These are phyloP conservation scores for Lyophyllum decastes DNA, from an alignment of 768 basidiomycete genomes.

Conservation along the genomic window DNA sequence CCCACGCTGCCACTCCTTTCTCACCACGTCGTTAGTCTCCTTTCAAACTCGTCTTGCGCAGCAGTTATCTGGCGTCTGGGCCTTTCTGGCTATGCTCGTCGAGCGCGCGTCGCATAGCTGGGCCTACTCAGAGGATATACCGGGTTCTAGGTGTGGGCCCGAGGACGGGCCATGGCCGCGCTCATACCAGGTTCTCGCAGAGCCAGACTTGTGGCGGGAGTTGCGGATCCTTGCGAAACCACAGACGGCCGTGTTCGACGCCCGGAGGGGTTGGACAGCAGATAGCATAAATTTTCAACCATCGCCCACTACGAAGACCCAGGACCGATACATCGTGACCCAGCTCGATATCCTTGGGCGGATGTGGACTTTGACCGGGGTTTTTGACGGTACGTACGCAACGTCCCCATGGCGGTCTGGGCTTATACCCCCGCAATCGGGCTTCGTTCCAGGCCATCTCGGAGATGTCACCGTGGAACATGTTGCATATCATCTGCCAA, in stretches of 20 bases:
- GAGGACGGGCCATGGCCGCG: slow-evolving; percentile 71
- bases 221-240: slow-evolving; percentile 53
- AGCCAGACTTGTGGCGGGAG: slow-evolving; percentile 55
- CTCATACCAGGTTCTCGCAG: slow-evolving; percentile 50
- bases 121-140: slow-evolving; percentile 62
- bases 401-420: neutral
- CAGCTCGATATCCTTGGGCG: slow-evolving; percentile 56
- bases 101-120: slow-evolving; percentile 38
- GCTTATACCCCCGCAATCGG: neutral
- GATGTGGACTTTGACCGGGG: slow-evolving; percentile 66
- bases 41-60: slow-evolving; percentile 10
- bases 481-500: slow-evolving; percentile 67
- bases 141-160: slow-evolving; percentile 60
- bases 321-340: slow-evolving; percentile 65
- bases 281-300: slow-evolving; percentile 73
- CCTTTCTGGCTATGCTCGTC: slow-evolving; percentile 38
- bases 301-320: slow-evolving; percentile 50
- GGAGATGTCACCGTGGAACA: slow-evolving; percentile 72
- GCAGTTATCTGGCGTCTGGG: slow-evolving; percentile 16
- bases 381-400: slow-evolving; percentile 61
- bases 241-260: slow-evolving; percentile 41
- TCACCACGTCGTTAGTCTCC: slow-evolving; percentile 15
- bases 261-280: slow-evolving; percentile 36
- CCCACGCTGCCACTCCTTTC: neutral
- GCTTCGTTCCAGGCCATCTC: slow-evolving; percentile 51